Evolutionary conservation across 83 land plant species (phyloP).

Genomic region (Diphasiastrum complanatum): DNA sequence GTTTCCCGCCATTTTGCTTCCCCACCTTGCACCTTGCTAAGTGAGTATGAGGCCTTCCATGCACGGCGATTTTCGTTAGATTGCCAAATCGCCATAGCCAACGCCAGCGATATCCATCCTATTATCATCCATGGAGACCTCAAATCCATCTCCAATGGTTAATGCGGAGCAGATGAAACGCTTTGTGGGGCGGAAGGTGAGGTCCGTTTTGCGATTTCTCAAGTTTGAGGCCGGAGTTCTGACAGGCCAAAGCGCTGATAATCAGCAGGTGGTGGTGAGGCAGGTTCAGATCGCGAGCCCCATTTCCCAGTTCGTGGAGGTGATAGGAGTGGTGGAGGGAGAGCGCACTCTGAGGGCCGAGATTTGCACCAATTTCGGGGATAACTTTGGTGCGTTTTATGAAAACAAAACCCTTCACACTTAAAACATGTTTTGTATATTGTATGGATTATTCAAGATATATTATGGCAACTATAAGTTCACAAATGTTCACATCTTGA

Average conservation of each 20-base stretch:
- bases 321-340: constrained; percentile 74
- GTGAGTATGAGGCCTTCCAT: too few species aligned
- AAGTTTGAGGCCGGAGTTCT: constrained; percentile 43
- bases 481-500: too few species aligned
- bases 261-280: constrained; percentile 44
- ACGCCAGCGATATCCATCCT: too few species aligned
- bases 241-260: constrained; percentile 65
- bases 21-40: too few species aligned
- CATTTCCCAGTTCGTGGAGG: constrained; percentile 58
- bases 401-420: too few species aligned
- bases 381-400: constrained; percentile 47
- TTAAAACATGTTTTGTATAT: too few species aligned
- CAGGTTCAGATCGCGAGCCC: constrained; percentile 34
- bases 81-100: too few species aligned
- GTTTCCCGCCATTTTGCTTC: too few species aligned
- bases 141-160: constrained; percentile 70
- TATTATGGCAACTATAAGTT: too few species aligned
- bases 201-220: constrained; percentile 54
- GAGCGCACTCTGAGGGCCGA: constrained; percentile 60
- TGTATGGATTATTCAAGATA: too few species aligned
- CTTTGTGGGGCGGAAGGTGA: constrained; percentile 59
- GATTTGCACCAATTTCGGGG: constrained; percentile 75
- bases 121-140: constrained; percentile 47
- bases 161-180: constrained; percentile 55
- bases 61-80: too few species aligned